phyloP scores from a whole-genome alignment of 345 rosid genomes.

The Physaria fendleri region DNA sequence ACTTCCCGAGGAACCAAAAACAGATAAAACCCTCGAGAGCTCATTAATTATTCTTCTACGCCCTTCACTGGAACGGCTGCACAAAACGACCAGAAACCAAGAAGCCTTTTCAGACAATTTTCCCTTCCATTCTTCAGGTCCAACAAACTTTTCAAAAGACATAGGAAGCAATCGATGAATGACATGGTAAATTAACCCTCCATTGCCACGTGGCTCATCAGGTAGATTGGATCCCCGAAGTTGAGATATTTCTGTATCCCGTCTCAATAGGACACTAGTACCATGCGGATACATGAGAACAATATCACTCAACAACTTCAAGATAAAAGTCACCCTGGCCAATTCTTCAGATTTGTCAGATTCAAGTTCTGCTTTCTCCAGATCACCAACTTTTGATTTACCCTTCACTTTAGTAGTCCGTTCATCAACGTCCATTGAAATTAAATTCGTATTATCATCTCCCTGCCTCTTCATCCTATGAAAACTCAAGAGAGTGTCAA shows the following conservation, averaged over 20 bases:
- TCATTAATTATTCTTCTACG: constrained; percentile 78
- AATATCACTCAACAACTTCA: constrained; percentile 85
- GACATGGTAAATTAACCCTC: constrained; percentile 76
- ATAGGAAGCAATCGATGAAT: constrained; percentile 72
- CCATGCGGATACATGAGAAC: constrained; percentile 86
- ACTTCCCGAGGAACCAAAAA: constrained; percentile 57
- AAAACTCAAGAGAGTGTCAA: constrained; percentile 73
- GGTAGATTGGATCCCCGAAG: constrained; percentile 55
- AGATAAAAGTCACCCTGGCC: constrained; percentile 85
- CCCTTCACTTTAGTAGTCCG: constrained; percentile 78
- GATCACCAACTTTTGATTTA: constrained; percentile 73
- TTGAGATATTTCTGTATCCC: constrained; percentile 76
- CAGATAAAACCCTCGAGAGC: constrained; percentile 71
- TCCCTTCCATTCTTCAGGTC: constrained; percentile 85
- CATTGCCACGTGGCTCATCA: constrained; percentile 44
- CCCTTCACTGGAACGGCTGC: constrained; percentile 91
- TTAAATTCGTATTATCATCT: constrained; percentile 37
- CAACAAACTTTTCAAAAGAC: constrained; percentile 58
- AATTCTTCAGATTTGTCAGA: constrained; percentile 79
- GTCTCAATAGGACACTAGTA: constrained; percentile 69
- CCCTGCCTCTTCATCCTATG: constrained; percentile 53
- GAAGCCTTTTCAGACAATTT: constrained; percentile 89
- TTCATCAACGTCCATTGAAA: constrained; percentile 81
- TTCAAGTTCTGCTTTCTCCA: constrained; percentile 48
- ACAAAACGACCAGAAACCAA: constrained; percentile 81